phyloP scores from a whole-genome alignment of 2,329 filamentous ascomycete genomes.

The Thielaviopsis euricoi region DNA sequence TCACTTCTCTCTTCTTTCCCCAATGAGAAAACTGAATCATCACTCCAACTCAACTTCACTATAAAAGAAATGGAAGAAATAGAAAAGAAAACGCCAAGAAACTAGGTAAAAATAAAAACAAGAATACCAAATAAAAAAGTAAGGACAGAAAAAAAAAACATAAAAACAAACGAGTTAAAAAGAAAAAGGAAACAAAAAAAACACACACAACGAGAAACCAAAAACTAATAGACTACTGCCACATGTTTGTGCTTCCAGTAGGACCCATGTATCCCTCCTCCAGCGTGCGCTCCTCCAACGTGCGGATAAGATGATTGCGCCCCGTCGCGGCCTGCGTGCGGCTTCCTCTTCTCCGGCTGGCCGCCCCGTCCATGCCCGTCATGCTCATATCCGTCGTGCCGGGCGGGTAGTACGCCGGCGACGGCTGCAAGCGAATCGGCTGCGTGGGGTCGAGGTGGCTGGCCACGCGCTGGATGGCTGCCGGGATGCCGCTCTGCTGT shows the following conservation, averaged over 20 bases:
- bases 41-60: no score
- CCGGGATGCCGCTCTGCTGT: conserved; percentile 80
- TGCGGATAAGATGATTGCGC: conserved; percentile 76
- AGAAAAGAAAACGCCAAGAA: background rate
- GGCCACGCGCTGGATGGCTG: conserved; percentile 82
- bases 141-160: background rate
- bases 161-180: background rate
- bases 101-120: background rate
- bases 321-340: conserved; percentile 44
- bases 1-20: no score
- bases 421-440: conserved; percentile 85
- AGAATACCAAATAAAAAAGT: background rate
- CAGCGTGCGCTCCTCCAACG: conserved; percentile 80
- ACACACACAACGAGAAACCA: conserved; percentile 5
- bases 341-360: conserved; percentile 59
- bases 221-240: background rate
- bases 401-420: conserved; percentile 91
- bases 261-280: conserved; percentile 81
- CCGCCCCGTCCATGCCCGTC: conserved; percentile 45
- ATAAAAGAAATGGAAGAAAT: background rate
- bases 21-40: background rate
- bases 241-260: conserved; percentile 17
- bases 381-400: conserved; percentile 57
- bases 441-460: conserved; percentile 90
- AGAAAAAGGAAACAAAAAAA: conserved; percentile 1